These are phyloP conservation scores for Populus tomentosa DNA, from an alignment of 441 rosid genomes.

Conservation along the genomic window DNA sequence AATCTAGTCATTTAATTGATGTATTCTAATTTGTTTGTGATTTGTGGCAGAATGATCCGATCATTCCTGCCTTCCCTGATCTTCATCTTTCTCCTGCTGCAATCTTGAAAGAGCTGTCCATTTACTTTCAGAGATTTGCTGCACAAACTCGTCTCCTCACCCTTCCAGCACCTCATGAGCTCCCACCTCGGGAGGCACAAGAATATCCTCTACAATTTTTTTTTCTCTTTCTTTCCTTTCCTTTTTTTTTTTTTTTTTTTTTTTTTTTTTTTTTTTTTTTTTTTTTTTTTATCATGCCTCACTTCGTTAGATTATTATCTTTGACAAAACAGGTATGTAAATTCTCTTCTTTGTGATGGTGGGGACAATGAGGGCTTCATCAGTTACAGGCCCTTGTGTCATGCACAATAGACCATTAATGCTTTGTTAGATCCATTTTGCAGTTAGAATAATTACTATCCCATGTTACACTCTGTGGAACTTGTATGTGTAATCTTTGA, in stretches of 20 bases:
- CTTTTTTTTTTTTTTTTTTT: not conserved
- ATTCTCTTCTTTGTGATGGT: not conserved
- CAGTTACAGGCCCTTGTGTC: not conserved
- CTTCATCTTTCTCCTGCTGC: slow-evolving; percentile 99
- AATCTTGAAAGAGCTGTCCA: slow-evolving; percentile 86
- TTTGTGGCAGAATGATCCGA: slow-evolving; percentile 89
- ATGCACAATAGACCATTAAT: not conserved
- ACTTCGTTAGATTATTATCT: not conserved
- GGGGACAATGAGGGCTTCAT: not conserved
- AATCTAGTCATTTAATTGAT: slow-evolving; percentile 5
- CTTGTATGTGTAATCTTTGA: slow-evolving; percentile 2
- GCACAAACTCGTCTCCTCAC: slow-evolving; percentile 92
- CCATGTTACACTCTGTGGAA: slow-evolving; percentile 5
- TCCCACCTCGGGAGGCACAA: slow-evolving; percentile 84
- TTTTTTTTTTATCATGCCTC: not conserved
- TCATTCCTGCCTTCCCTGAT: slow-evolving; percentile 98
- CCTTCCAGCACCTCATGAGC: slow-evolving; percentile 97
- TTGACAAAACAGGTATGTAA: not conserved
- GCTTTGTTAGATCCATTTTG: not conserved
- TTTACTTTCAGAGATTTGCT: slow-evolving; percentile 79
- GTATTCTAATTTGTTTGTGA: slow-evolving; percentile 12
- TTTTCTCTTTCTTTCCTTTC: slow-evolving; percentile 5
- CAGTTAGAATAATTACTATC: not conserved
- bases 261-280: not conserved
- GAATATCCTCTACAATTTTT: slow-evolving; percentile 68